Percentiles rank a stretch among this genome's conserved stretches.
phyloP scores from a whole-genome alignment of 257 asterid genomes.

The Solanum corneliomulleri region DNA sequence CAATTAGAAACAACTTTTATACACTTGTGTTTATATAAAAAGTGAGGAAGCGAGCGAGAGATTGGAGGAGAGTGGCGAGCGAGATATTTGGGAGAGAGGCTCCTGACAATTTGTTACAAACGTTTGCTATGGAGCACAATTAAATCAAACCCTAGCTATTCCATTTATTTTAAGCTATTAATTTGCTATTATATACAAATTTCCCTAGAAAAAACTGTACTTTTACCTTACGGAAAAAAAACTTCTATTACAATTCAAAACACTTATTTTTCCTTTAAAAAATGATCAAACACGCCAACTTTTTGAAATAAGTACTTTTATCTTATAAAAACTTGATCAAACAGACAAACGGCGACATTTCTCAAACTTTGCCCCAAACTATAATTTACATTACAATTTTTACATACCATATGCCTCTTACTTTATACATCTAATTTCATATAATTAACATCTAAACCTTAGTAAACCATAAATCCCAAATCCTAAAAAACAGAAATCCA shows the following conservation, averaged over 20 bases:
- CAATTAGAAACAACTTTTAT: no score
- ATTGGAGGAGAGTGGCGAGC: no score
- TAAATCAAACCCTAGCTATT: no score
- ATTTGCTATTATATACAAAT: no score
- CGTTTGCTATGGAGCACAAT: no score
- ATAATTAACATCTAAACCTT: not conserved
- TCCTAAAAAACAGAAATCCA: not conserved
- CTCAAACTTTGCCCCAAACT: not conserved
- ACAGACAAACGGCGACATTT: not conserved
- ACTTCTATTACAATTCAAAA: not conserved
- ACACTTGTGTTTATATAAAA: no score
- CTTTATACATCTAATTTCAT: not conserved
- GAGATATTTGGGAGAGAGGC: no score
- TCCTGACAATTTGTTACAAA: no score
- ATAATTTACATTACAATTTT: not conserved
- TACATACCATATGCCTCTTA: not conserved
- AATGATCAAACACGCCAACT: not conserved
- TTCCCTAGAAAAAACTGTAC: no score
- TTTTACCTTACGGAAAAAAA: not conserved
- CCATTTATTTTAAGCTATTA: no score
- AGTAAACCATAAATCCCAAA: not conserved
- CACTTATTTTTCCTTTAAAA: not conserved
- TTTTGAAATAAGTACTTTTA: not conserved
- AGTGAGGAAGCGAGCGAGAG: no score
- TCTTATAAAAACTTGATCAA: not conserved